These are phyloP conservation scores for Paxillus ammoniavirescens DNA, from an alignment of 768 basidiomycete species.

Conservation along the genomic window DNA sequence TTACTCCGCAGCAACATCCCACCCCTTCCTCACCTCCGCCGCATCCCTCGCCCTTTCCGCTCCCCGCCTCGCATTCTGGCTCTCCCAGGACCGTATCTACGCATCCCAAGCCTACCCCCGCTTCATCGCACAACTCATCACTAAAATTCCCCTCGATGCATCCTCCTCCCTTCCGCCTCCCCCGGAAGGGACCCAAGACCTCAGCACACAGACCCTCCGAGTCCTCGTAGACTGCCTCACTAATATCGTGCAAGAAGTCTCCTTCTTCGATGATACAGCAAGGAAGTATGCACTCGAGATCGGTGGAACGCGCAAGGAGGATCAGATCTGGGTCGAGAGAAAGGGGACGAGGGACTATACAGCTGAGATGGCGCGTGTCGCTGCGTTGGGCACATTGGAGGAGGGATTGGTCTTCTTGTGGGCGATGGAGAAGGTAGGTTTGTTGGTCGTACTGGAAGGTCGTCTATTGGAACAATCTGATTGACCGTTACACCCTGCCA, in stretches of 20 bases:
- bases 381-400: slow-evolving; percentile 43
- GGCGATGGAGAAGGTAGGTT: slow-evolving; percentile 72
- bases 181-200: background rate
- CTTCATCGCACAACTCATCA: slow-evolving; percentile 65
- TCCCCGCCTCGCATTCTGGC: slow-evolving; percentile 55
- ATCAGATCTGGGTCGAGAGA: slow-evolving; percentile 43
- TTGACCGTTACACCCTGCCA: too few species aligned
- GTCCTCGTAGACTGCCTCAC: slow-evolving; percentile 51
- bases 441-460: too few species aligned
- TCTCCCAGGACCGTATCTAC: slow-evolving; percentile 73
- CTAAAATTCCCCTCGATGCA: slow-evolving; percentile 47
- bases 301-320: slow-evolving; percentile 20
- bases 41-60: slow-evolving; percentile 50
- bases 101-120: slow-evolving; percentile 73
- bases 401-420: slow-evolving; percentile 74
- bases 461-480: too few species aligned
- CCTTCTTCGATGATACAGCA: slow-evolving; percentile 59
- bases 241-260: slow-evolving; percentile 56
- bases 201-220: slow-evolving; percentile 38
- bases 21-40: slow-evolving; percentile 60
- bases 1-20: slow-evolving; percentile 49
- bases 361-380: slow-evolving; percentile 64
- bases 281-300: slow-evolving; percentile 44
- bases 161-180: background rate
- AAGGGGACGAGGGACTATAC: slow-evolving; percentile 68